Percentiles rank a stretch among this genome's conserved stretches.
Conservation (phyloP, 441 rosid genomes). For the Mallotus repandus region DNA sequence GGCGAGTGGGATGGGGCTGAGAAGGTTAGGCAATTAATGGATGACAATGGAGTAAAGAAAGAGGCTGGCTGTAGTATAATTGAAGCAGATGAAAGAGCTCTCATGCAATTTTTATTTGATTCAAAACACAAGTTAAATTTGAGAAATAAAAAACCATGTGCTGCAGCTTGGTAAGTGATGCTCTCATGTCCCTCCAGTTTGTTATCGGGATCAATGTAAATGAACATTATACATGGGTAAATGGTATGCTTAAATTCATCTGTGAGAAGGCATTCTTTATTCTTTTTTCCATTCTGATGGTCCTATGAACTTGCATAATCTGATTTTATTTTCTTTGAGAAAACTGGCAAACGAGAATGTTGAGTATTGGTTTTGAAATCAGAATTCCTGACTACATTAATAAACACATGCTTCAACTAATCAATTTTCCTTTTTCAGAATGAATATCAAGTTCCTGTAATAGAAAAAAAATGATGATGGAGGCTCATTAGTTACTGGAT, state of each 20-base stretch:
- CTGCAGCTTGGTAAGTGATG: slow-evolving; percentile 14
- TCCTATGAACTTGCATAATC: not conserved
- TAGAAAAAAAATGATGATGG: not conserved
- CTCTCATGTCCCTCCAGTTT: not conserved
- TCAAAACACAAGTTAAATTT: slow-evolving; percentile 26
- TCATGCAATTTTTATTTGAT: slow-evolving; percentile 39
- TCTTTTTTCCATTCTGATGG: not conserved
- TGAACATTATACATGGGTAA: not conserved
- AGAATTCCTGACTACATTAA: not conserved
- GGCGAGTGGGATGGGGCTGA: slow-evolving; percentile 62
- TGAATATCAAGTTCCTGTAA: not conserved
- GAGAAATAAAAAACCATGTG: slow-evolving; percentile 24
- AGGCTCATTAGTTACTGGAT: no score
- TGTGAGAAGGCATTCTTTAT: not conserved
- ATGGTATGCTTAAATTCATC: not conserved
- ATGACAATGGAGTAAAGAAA: slow-evolving; percentile 46
- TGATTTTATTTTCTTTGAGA: not conserved
- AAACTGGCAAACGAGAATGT: not conserved
- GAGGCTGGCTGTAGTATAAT: slow-evolving; percentile 56
- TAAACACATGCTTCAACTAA: not conserved
- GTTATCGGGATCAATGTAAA: not conserved
- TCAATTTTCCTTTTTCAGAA: no score
- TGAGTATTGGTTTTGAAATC: not conserved
- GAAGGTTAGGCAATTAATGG: slow-evolving; percentile 41
- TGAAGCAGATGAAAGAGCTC: slow-evolving; percentile 47